Conservation (phyloP, 2,329 filamentous ascomycete species). For the Ophiostoma pallidulum region DNA sequence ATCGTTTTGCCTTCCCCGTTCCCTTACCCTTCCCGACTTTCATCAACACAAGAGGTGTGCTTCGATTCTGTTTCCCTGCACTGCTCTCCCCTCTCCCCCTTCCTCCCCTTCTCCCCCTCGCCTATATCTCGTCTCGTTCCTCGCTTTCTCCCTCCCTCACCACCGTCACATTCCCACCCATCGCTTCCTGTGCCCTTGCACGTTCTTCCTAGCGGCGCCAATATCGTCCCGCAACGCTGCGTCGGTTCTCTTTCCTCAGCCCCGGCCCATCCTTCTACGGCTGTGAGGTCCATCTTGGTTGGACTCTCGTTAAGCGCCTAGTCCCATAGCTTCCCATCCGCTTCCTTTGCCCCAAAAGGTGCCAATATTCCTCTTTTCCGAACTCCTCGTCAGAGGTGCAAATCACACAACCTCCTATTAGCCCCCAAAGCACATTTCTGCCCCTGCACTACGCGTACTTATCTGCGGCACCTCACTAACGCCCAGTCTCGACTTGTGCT, state of each 20-base stretch:
- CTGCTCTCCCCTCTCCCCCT: not conserved
- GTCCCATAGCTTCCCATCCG: not conserved
- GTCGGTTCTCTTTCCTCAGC: not conserved
- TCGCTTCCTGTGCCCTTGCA: not conserved
- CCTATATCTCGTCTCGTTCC: no score
- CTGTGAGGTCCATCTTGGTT: not conserved
- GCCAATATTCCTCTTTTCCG: not conserved
- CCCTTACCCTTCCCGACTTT: no score
- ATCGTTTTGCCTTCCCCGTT: no score
- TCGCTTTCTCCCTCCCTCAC: not conserved
- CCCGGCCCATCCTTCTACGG: not conserved
- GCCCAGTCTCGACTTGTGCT: not conserved
- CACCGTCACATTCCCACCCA: no score
- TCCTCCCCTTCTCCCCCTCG: not conserved
- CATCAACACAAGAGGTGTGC: no score
- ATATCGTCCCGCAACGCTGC: not conserved
- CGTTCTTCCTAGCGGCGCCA: not conserved
- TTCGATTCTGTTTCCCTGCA: no score
- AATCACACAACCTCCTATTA: no score
- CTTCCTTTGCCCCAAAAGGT: not conserved
- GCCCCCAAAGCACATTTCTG: not conserved
- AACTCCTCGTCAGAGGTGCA: not conserved
- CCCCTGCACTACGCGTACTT: not conserved
- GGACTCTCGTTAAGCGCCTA: not conserved
- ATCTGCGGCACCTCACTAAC: not conserved